phyloP scores from a whole-genome alignment of 2,329 filamentous ascomycete species.

The Aspergillus sp. region DNA sequence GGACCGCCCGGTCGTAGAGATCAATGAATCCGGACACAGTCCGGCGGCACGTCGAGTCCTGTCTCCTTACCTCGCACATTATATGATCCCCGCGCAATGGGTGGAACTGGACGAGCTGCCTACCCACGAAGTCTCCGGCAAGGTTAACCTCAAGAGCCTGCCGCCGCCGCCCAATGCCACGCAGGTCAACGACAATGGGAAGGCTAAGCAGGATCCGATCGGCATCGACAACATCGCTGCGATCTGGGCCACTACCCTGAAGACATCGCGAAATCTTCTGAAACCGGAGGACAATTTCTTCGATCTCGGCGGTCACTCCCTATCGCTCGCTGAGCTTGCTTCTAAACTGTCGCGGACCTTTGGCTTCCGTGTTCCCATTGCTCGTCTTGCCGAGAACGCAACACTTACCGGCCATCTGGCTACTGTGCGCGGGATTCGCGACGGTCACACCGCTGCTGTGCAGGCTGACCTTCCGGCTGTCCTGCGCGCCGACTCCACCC shows the following conservation, averaged over 20 bases:
- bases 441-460: slow-evolving; percentile 70
- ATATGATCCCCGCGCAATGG: slow-evolving; percentile 81
- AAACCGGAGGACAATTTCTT: slow-evolving; percentile 75
- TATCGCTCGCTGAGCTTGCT: slow-evolving; percentile 75
- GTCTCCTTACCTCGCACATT: slow-evolving; percentile 67
- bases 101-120: slow-evolving; percentile 68
- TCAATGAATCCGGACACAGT: slow-evolving; percentile 70
- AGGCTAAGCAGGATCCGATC: slow-evolving; percentile 60
- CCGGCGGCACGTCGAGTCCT: slow-evolving; percentile 65
- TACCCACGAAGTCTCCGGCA: slow-evolving; percentile 75
- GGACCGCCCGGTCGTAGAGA: slow-evolving; percentile 60
- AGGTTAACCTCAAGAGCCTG: slow-evolving; percentile 69
- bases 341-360: slow-evolving; percentile 66
- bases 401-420: slow-evolving; percentile 71
- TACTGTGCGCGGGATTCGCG: slow-evolving; percentile 66
- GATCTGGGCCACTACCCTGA: slow-evolving; percentile 69
- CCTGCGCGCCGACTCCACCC: slow-evolving; percentile 62
- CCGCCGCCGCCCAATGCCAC: slow-evolving; percentile 61
- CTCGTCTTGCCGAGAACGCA: slow-evolving; percentile 66
- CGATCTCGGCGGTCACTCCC: slow-evolving; percentile 74
- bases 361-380: slow-evolving; percentile 70
- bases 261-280: slow-evolving; percentile 60
- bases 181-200: slow-evolving; percentile 40
- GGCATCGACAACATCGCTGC: slow-evolving; percentile 65
- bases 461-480: slow-evolving; percentile 72